Conservation (phyloP, 306 rosid genomes). For the Elaeagnus macrophylla region DNA sequence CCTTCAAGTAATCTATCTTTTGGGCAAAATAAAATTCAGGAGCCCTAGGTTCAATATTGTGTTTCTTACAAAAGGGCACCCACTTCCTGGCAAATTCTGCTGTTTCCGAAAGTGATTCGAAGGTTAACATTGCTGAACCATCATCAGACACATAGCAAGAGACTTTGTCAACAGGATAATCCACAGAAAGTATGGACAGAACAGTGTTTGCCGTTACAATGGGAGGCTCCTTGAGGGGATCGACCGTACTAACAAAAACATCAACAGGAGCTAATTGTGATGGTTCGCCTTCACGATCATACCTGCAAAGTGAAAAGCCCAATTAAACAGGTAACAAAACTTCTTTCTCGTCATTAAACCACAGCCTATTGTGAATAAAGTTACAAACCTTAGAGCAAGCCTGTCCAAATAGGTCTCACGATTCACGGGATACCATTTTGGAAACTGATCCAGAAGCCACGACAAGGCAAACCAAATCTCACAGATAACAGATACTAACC, state of each 20-base stretch:
- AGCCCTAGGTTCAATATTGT: conserved; percentile 92
- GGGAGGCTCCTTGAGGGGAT: conserved; percentile 99
- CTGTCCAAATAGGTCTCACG: conserved; percentile 96
- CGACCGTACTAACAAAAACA: conserved; percentile 95
- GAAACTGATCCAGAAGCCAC: conserved; percentile 99
- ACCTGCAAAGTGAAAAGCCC: conserved; percentile 39
- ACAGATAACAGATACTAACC: conserved; percentile 95
- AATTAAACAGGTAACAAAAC: conserved; percentile 14
- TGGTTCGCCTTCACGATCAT: conserved; percentile 94
- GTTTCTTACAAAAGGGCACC: conserved; percentile 98
- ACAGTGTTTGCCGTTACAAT: conserved; percentile 96
- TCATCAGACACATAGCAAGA: conserved; percentile 98
- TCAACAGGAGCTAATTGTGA: conserved; percentile 93
- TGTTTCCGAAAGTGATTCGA: conserved; percentile 94
- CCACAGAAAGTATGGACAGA: conserved; percentile 94
- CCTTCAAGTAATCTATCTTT: conserved; percentile 95
- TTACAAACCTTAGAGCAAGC: conserved; percentile 66
- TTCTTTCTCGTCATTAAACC: conserved; percentile 5
- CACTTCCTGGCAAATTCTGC: conserved; percentile 97
- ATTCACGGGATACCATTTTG: conserved; percentile 87
- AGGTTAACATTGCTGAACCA: conserved; percentile 98
- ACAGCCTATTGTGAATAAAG: conserved; percentile 11
- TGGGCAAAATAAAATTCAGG: conserved; percentile 95
- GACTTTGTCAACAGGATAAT: conserved; percentile 99
- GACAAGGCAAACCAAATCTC: conserved; percentile 98